phyloP scores from a whole-genome alignment of 441 rosid species.

The Biscutella laevigata region DNA sequence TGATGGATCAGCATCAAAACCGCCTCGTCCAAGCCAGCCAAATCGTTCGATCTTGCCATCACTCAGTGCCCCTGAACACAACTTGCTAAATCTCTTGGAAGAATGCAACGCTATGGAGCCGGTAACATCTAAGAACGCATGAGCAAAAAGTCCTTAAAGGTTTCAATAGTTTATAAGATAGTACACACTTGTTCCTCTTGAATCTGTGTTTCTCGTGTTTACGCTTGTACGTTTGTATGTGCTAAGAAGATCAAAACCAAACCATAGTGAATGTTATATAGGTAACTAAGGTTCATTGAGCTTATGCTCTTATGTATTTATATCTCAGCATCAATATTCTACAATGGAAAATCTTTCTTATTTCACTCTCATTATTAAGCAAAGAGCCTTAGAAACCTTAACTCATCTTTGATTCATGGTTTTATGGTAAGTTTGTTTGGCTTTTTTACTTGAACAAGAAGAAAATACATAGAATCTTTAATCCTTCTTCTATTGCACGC shows the following conservation, averaged over 20 bases:
- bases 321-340: slow-evolving; percentile 1
- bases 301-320: slow-evolving; percentile 13
- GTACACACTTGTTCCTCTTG: slow-evolving; percentile 13
- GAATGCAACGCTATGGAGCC: slow-evolving; percentile 53
- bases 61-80: slow-evolving; percentile 81
- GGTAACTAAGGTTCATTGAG: slow-evolving; percentile 7
- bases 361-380: not conserved
- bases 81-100: slow-evolving; percentile 68
- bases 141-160: not conserved
- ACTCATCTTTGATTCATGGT: not conserved
- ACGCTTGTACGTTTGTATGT: slow-evolving; percentile 13
- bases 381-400: slow-evolving; percentile 7
- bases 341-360: not conserved
- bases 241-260: slow-evolving; percentile 15
- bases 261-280: slow-evolving; percentile 20
- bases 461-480: slow-evolving; percentile 15
- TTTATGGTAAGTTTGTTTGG: slow-evolving; percentile 13
- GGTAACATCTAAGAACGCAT: slow-evolving; percentile 35
- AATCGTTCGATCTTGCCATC: slow-evolving; percentile 71
- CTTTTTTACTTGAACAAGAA: slow-evolving; percentile 23
- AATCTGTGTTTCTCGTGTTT: not conserved
- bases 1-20: slow-evolving; percentile 15
- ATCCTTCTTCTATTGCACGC: not conserved
- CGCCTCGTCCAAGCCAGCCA: slow-evolving; percentile 32
- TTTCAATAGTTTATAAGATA: slow-evolving; percentile 18